Evolutionary conservation across 805 yeast species (phyloP), one percentile per base, ranked within the genome.

Genomic region (Sugiyamaella smithiae): DNA sequence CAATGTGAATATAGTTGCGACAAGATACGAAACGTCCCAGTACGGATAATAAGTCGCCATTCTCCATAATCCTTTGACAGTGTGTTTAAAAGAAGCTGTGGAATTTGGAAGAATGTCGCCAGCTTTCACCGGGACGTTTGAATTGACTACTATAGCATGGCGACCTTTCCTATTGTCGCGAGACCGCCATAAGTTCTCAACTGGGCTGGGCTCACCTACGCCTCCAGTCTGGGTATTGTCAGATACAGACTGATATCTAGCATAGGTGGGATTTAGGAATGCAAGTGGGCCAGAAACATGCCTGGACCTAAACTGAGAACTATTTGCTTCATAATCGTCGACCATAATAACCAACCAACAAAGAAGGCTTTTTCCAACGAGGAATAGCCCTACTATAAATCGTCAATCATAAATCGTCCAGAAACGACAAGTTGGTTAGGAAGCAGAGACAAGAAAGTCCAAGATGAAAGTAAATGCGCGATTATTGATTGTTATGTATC

Each of bases 11-110:
- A 44, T 9, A 5, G 29, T 28, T 3, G 55, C 55, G 4, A 50
- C 46, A 32, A 38, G 28, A 33, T 44, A 51, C 9, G 55, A 50
- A 3, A 50, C 41, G 37, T 50, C 50, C 54, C 54, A 50, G 45
- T 50, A 50, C 8, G 54, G 54, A 31, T 33, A 50, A 14, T 24
- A 38, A 2, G 40, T 31, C 16, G 32, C 8, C 54, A 50, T 50
- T n/a, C 47, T 31, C 37, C 16, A 40, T 31, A 50, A 22, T 5
- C 51, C 51, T 6, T 37, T 24, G 6, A 36, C 28, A 11, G 36
- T 41, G n/a, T 20, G 28, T 5, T 25, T 16, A 3, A 37, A 17
- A 6, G 48, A 11, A 4, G 32, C 12, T 9, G 51, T 43, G 6
- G 38, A 11, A 11, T 6, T 17, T 26, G 19, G 37, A 32, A 12